Base-by-base conservation (phyloP, 2,329 filamentous ascomycete genomes). In the Aspergillus fijiensis region DNA sequence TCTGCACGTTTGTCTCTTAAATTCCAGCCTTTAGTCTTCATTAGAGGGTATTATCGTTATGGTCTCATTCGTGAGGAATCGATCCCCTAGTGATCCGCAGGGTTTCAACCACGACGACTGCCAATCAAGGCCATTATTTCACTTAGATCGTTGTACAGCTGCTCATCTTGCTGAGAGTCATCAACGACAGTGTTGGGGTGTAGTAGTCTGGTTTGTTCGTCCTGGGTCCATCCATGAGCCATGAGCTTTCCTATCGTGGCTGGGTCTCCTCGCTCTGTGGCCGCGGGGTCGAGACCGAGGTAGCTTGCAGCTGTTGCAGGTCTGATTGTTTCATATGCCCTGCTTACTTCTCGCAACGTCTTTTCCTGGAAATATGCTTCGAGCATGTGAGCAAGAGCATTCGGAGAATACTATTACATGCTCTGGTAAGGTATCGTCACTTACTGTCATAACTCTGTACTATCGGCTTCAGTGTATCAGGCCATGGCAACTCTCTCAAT, bases 301-400 rank as follows among this genome's bases (percentile, higher is more conserved):
- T 77, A 76, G 31, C 45, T 65, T 51, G 74, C 76, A 10, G 73
- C 75, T 16, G 68, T 66, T 10, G 70, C 66, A 31, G 74, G 72
- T 56, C 75, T 67, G 58, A 79, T 77, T 5, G 75, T 72, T 61
- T 74, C 73, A 64, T 76, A 79, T n/a, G 73, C 72, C 55, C 64
- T 68, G 65, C 75, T 77, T 59, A 77, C 65, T 57, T 75, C 72
- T 47, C 70, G 70, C 60, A 78, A 67, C 10, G 75, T 73, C 48
- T 74, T 75, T 57, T 77, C 69, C 63, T 76, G 71, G 59, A 76
- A 77, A 58, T 76, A 72, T 42, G 60, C 76, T 78, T 54, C 3
- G 49, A 4, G 19, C 3, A 7, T 12, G 45, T 62, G 47, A 66
- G 58, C 21, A 49, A 16, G 11, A 2, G 23, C 9, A 47, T 16